A percentile compares a stretch with the other conserved stretches of the same genome.
Evolutionary conservation across 2,329 filamentous ascomycete genomes (phyloP).

Genomic region (Nothomitra cinnamomea): DNA sequence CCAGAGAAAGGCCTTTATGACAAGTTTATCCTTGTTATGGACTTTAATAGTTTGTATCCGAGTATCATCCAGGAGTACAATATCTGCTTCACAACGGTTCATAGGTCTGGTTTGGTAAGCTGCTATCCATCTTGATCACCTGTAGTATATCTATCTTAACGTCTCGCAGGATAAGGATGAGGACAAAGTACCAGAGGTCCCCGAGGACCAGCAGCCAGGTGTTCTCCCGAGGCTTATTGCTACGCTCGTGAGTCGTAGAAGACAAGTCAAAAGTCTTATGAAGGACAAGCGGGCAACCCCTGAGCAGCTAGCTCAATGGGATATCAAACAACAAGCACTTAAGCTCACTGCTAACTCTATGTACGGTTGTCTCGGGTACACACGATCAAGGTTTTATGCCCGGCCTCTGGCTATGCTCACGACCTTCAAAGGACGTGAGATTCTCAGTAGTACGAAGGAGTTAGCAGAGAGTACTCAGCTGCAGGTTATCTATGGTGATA

Average conservation of each 20-base stretch:
- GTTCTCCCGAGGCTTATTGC: slow-evolving; percentile 83
- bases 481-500: slow-evolving; percentile 96
- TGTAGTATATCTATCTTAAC: slow-evolving; percentile 16
- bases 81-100: slow-evolving; percentile 97
- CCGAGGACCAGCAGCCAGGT: slow-evolving; percentile 53
- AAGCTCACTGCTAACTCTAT: slow-evolving; percentile 98
- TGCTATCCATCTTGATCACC: neutral
- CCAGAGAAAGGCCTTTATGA: slow-evolving; percentile 96
- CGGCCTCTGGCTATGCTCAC: slow-evolving; percentile 88
- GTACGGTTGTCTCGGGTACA: slow-evolving; percentile 97
- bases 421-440: slow-evolving; percentile 94
- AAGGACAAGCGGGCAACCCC: slow-evolving; percentile 75
- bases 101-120: slow-evolving; percentile 54
- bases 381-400: slow-evolving; percentile 92
- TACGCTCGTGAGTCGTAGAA: slow-evolving; percentile 73
- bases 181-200: slow-evolving; percentile 77
- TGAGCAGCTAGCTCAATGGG: slow-evolving; percentile 85
- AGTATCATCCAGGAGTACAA: slow-evolving; percentile 99
- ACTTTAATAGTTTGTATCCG: slow-evolving; percentile 97
- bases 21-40: slow-evolving; percentile 97
- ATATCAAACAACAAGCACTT: slow-evolving; percentile 91
- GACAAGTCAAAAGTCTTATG: slow-evolving; percentile 92
- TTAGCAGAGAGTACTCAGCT: slow-evolving; percentile 81
- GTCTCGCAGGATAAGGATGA: slow-evolving; percentile 51
- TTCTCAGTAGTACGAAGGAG: slow-evolving; percentile 88